Conservation (phyloP, 2,329 filamentous ascomycete genomes). For the Colletotrichum ledebouriae region DNA sequence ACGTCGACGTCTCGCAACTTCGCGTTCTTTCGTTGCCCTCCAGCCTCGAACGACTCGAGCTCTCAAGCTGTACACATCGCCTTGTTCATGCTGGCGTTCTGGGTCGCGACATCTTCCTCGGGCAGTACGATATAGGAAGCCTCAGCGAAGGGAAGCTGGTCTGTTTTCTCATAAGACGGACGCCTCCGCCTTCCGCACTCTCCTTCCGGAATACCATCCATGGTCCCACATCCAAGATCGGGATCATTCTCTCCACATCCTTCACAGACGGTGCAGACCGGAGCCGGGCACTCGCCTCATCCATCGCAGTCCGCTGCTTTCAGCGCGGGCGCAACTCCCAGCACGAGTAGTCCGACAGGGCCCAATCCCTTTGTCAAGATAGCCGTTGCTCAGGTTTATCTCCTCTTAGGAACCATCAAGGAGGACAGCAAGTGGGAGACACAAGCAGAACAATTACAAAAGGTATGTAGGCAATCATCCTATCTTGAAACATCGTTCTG, state of each 20-base stretch:
- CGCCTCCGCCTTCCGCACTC: conserved; percentile 30
- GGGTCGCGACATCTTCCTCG: conserved; percentile 18
- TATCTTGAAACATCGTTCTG: conserved; percentile 14
- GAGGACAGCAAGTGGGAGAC: conserved; percentile 97
- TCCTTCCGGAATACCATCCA: conserved; percentile 50
- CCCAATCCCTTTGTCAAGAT: conserved; percentile 86
- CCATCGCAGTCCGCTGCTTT: conserved; percentile 68
- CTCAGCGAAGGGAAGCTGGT: conserved; percentile 33
- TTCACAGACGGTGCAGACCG: conserved; percentile 69
- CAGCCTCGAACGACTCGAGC: conserved; percentile 5
- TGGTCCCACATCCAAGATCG: conserved; percentile 72
- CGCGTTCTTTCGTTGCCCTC: background rate
- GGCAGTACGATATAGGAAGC: conserved; percentile 29
- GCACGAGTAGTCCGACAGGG: conserved; percentile 73
- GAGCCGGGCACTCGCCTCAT: conserved; percentile 68
- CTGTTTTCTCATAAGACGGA: conserved; percentile 38
- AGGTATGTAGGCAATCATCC: conserved; percentile 68
- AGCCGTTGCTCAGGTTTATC: conserved; percentile 93
- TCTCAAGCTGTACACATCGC: conserved; percentile 7
- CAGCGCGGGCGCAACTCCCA: conserved; percentile 72
- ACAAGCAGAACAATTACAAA: conserved; percentile 91
- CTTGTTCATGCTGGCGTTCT: conserved; percentile 26
- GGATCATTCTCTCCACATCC: conserved; percentile 75
- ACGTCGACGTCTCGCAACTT: background rate
- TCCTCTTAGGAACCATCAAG: conserved; percentile 93